Base-by-base conservation (phyloP, 164 flowering plant genomes). In the Dillenia suffruticosa region DNA sequence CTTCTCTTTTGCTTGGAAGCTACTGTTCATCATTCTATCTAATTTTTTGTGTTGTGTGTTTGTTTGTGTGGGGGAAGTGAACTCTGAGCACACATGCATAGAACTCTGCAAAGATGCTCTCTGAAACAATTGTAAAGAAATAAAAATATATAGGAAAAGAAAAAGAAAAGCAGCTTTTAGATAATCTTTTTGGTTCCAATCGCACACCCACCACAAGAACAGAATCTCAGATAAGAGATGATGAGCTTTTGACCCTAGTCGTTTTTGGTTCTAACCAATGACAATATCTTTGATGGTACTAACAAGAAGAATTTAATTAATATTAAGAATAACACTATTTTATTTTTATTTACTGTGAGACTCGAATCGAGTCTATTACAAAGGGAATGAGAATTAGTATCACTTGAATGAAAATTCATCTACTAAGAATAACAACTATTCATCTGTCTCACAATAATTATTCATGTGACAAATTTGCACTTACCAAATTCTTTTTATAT, bases 191-290 rank as follows among this genome's bases (percentile, higher is more conserved):
- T 76, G 83, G 65, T 79, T 71, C 76, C 79, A 76, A 79, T 75
- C 82, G 76, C 79, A 73, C 73, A 64, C 73, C 55, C 81, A 77
- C 81, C 82, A 75, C 80, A 73, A 63, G 80, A 76, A 64, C 74
- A 79, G 82, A 81, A 79, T 81, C 85, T 79, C 70, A 73, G 82
- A 75, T 72, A 74, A 77, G 79, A 68, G 75, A 64, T 57, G 74
- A 72, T 71, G 74, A 67, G 64, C 78, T 64, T 79, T 81, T 77
- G 79, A 77, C 74, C 79, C 69, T 49, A 1, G 56, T 26, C 52
- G 58, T 62, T 54, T 50, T 16, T 44, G 55, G 26, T 64, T 60
- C 10, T 45, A 44, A 49, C 75, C 63, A 68, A 68, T 72, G 47
- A 16, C 64, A 67, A 24, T 59, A 58, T 60, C 26, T 49, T 43